Evolutionary conservation across 805 yeast species (phyloP), one percentile per base, ranked within the genome.

Genomic region (Wickerhamomyces silvicola): DNA sequence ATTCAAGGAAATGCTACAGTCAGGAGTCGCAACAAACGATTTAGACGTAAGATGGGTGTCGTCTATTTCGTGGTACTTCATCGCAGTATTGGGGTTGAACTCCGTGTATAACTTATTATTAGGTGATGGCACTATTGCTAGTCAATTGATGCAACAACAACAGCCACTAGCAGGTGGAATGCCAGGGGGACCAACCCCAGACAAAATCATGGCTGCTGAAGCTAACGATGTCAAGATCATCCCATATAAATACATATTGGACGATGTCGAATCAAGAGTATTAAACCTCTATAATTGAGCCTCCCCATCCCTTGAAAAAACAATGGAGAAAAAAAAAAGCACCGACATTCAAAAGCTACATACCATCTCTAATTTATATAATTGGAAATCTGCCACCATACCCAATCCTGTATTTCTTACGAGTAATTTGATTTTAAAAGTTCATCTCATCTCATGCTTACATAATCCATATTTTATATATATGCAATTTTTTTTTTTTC

Each of bases 21-120:
- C 73, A 18, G 95, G 97, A 7, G 81, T 92, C 10, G 70, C 68
- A 36, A 87, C 97, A 1, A 69, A 79, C 2, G 94, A 90, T 48
- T 64, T 92, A 36, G 92, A 88, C 52, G 95, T 80, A 7, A 65
- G 94, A 18, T 92, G 95, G 76, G 97, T 92, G 12, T 80, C 92
- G 22, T 78, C 95, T 3, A 81, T 92, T 14, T 86, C 97, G 5
- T 92, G 97, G 97, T 92, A 90, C 56, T 84, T 92, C 55, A 82
- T 90, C 33, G 83, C 86, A 34, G 72, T 86, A 39, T 57, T 88
- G 31, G 97, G 97, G 18, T 68, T 92, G 38, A 73, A 75, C 43
- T 81, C 95, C 0, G 78, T 92, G 2, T 81, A 80, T 54, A 70
- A 82, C 23, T 67, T 90, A 32, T 41, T 87, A 7, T 68, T 85